Evolutionary conservation across 306 rosid species (phyloP).

Genomic region (Fagus sylvatica): DNA sequence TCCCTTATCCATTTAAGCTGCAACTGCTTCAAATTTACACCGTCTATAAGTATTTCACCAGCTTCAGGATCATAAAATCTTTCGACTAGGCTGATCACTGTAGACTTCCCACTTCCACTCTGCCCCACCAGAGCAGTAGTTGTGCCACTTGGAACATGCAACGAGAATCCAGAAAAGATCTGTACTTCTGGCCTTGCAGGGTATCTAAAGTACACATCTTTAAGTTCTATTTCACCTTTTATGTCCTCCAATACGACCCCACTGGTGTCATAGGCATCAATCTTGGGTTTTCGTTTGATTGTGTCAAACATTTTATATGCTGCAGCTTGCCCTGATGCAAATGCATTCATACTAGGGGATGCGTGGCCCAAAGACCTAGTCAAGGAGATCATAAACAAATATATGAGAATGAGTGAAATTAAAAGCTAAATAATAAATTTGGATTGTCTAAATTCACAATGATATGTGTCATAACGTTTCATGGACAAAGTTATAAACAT

Average conservation of each 20-base stretch:
- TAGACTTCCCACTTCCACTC: conserved; percentile 96
- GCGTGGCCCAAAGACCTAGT: conserved; percentile 75
- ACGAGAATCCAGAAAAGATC: conserved; percentile 77
- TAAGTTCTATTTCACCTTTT: conserved; percentile 77
- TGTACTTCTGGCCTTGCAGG: conserved; percentile 81
- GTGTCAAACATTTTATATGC: conserved; percentile 89
- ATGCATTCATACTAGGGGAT: conserved; percentile 76
- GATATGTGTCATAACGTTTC: not conserved
- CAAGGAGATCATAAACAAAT: conserved; percentile 2
- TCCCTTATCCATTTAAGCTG: conserved; percentile 72
- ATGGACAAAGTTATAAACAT: not conserved
- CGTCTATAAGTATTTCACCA: conserved; percentile 81
- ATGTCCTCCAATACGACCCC: conserved; percentile 62
- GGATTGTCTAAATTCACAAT: not conserved
- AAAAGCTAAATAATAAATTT: too few relatives aligned
- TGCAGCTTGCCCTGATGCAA: conserved; percentile 86
- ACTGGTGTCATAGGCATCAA: conserved; percentile 62
- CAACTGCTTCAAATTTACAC: conserved; percentile 56
- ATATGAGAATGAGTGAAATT: not conserved
- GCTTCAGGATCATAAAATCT: conserved; percentile 88
- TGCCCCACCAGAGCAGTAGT: conserved; percentile 88
- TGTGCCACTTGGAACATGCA: conserved; percentile 62
- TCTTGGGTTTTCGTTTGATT: conserved; percentile 60
- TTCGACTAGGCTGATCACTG: conserved; percentile 70
- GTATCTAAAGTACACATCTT: conserved; percentile 66